Conservation (phyloP, 2,329 filamentous ascomycete species). For the Colletotrichum trifolii region DNA sequence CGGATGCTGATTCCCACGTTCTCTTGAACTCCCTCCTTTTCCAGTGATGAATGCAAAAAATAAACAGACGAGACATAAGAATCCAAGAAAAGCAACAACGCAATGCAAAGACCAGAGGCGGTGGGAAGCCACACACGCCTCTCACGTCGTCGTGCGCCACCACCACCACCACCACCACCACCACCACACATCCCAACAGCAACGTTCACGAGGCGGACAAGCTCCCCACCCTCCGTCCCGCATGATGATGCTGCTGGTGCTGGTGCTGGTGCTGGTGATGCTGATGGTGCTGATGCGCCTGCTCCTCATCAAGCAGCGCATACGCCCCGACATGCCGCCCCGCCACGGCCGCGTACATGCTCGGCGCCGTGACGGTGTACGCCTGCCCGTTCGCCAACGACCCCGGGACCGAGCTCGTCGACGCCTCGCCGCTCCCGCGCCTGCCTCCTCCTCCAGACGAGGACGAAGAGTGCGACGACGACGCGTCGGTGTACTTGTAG, state of each 20-base stretch:
- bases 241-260: conserved; percentile 15
- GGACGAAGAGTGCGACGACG: not conserved
- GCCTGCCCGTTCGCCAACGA: conserved; percentile 31
- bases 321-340: conserved; percentile 11
- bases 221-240: conserved; percentile 14
- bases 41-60: too few relatives aligned
- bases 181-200: not conserved
- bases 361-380: conserved; percentile 30
- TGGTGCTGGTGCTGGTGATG: conserved; percentile 14
- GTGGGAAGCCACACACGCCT: too few relatives aligned
- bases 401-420: not conserved
- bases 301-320: conserved; percentile 25
- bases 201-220: conserved; percentile 17
- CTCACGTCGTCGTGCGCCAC: too few relatives aligned
- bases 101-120: too few relatives aligned
- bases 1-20: too few relatives aligned
- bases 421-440: conserved; percentile 27
- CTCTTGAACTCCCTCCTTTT: too few relatives aligned
- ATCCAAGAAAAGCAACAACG: too few relatives aligned
- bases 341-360: conserved; percentile 24
- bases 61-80: too few relatives aligned
- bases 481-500: conserved; percentile 37
- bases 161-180: too few relatives aligned
- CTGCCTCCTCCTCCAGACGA: conserved; percentile 8
- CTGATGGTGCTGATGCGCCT: not conserved